Conservation (phyloP, 441 rosid species). For the Croton setiger region DNA sequence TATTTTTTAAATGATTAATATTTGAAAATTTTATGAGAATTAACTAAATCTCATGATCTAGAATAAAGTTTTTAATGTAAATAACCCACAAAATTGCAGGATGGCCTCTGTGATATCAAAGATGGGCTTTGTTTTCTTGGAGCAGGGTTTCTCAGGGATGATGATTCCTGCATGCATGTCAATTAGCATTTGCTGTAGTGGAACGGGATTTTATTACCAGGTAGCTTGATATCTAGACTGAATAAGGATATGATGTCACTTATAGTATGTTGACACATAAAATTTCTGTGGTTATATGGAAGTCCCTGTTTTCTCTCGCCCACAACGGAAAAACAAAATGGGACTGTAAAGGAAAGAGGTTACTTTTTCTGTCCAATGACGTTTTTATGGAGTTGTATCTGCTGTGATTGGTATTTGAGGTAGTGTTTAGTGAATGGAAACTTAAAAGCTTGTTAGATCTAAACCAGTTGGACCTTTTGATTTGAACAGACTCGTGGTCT, state of each 20-base stretch:
- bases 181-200: conserved; percentile 84
- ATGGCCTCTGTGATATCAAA: conserved; percentile 97
- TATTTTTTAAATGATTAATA: not conserved
- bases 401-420: not conserved
- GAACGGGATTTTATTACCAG: conserved; percentile 92
- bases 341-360: not conserved
- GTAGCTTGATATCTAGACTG: conserved; percentile 31
- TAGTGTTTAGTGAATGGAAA: not conserved
- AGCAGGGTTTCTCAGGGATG: conserved; percentile 78
- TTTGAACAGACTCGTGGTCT: conserved; percentile 77
- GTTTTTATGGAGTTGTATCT: not conserved
- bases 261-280: not conserved
- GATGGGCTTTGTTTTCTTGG: conserved; percentile 90
- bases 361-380: not conserved
- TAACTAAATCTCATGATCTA: not conserved
- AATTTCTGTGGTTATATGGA: conserved; percentile 2
- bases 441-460: not conserved
- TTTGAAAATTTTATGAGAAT: not conserved
- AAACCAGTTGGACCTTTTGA: conserved; percentile 2
- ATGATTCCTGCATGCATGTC: conserved; percentile 76
- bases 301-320: not conserved
- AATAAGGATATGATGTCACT: not conserved
- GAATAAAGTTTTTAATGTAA: not conserved
- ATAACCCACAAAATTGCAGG: conserved; percentile 40
- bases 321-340: not conserved